Evolutionary conservation across 306 rosid species (phyloP).

Genomic region (Quercus engelmannii): DNA sequence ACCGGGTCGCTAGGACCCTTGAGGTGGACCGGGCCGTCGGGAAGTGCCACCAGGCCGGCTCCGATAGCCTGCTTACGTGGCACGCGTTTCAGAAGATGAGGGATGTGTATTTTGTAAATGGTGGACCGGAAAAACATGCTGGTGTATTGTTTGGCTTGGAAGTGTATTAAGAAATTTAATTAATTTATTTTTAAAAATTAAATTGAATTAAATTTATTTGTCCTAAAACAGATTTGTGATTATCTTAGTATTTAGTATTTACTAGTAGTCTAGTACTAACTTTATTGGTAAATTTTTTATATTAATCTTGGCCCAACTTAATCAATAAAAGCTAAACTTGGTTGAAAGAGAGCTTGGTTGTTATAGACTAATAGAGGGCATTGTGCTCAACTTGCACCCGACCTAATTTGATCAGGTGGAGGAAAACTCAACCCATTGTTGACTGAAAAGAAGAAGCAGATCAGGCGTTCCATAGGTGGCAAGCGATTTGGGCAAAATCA

Average conservation of each 20-base stretch:
- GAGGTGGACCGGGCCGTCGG: constrained; percentile 71
- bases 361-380: no score
- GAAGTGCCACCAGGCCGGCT: constrained; percentile 83
- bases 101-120: constrained; percentile 44
- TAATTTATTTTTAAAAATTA: background rate
- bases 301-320: no score
- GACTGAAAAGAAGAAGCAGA: no score
- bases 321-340: no score
- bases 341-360: no score
- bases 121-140: constrained; percentile 52
- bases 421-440: no score
- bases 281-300: no score
- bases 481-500: no score
- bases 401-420: no score
- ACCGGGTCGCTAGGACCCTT: constrained; percentile 57
- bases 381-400: no score
- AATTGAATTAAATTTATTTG: background rate
- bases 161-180: constrained; percentile 18
- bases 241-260: background rate
- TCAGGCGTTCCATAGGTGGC: no score
- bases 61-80: constrained; percentile 77
- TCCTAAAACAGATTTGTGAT: background rate
- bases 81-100: constrained; percentile 65
- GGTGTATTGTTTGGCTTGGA: constrained; percentile 73
- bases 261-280: no score